Percentiles rank a stretch among this genome's conserved stretches.
phyloP scores from a whole-genome alignment of 106 monocot species.

The Dendrobium catenatum region DNA sequence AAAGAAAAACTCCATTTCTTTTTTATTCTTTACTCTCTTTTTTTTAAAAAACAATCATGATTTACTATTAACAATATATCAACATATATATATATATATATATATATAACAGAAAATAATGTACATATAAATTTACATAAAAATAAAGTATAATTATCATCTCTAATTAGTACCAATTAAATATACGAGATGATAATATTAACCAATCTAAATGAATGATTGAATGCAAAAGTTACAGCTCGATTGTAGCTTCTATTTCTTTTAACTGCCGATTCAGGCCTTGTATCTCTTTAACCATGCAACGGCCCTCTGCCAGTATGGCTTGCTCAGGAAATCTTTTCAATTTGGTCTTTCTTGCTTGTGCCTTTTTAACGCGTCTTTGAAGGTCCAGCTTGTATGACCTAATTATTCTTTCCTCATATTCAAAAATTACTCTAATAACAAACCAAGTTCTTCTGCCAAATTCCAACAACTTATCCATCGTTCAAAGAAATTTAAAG shows the following conservation, averaged over 20 bases:
- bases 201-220: too few relatives aligned
- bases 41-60: too few relatives aligned
- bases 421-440: constrained; percentile 67
- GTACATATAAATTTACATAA: too few relatives aligned
- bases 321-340: constrained; percentile 56
- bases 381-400: constrained; percentile 74
- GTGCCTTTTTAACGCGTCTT: constrained; percentile 64
- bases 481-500: constrained; percentile 10
- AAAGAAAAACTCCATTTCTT: too few relatives aligned
- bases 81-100: too few relatives aligned
- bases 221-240: too few relatives aligned
- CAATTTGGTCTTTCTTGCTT: constrained; percentile 55
- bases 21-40: too few relatives aligned
- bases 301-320: constrained; percentile 74
- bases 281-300: constrained; percentile 94
- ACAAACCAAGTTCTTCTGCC: constrained; percentile 85
- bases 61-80: too few relatives aligned
- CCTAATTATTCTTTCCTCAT: constrained; percentile 83
- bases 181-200: too few relatives aligned
- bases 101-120: too few relatives aligned
- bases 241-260: constrained; percentile 33
- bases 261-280: constrained; percentile 54
- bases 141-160: too few relatives aligned
- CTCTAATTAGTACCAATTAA: too few relatives aligned
- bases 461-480: constrained; percentile 71